Evolutionary conservation across 1,139 yeast species (phyloP), one percentile per base, ranked within the genome.

Genomic region (Spathaspora sp.): DNA sequence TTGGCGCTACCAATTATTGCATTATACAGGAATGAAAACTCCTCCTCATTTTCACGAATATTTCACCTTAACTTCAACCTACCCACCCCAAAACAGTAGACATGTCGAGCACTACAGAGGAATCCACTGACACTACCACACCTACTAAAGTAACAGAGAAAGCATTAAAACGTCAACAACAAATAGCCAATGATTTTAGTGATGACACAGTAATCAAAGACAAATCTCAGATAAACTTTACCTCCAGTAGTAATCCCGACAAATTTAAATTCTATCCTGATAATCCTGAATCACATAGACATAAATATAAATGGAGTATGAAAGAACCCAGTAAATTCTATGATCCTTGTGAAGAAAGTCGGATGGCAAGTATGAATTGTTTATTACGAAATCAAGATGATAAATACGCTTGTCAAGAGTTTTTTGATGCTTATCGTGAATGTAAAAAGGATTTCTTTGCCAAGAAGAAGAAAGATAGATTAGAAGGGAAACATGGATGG

Each of bases 331-430:
- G 96, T 6, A 82, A 86, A 63, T 93, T 78, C 63, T 91, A 86
- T 59, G 97, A 93, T 60, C 98, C 99, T 0, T 93, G 99, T 65
- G 87, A 85, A 47, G 91, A 89, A 60, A 86, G 95, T 39, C 77
- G 97, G 18, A 85, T 83, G 61, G 93, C 95, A 78, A 87, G 96
- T 31, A 72, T 90, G 56, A 81, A 80, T 54, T 93, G 99, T 57
- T 72, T 93, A 61, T 66, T 84, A 51, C 80, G 89, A 58, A 80
- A 86, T 58, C 91, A 85, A 57, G 93, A 89, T 53, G 83, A 80
- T 51, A 80, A 84, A 53, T 78, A 80, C 24, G 81, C 81, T 49
- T 93, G 99, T 63, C 80, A 78, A 52, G 96, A 88, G 52, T 91
- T 89, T 60, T 93, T 91, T 61, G 90, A 86, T 56, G 97, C 97